Base-by-base conservation (phyloP, 2,329 filamentous ascomycete species). In the Calonectria hongkongensis region DNA sequence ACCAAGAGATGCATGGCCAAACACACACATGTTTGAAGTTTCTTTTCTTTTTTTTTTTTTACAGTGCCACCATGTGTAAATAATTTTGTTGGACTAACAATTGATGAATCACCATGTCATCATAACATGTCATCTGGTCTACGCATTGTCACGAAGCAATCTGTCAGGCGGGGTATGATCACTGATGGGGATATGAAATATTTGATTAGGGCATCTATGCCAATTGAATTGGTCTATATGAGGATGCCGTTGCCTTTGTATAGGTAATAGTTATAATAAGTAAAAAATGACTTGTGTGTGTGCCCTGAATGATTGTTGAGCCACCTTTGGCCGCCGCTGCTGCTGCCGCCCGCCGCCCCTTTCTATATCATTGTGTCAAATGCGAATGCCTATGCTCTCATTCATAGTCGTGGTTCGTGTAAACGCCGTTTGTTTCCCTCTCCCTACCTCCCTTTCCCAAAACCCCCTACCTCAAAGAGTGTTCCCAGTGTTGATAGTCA, bases 1-100 rank as follows among this genome's bases (percentile, higher is more conserved):
- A 54, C 27, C n/a, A 39, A 60, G n/a, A 60, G 39, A 58, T 58
- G 54, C 54, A 60, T 60, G n/a, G 33, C n/a, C 54, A 58, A 58
- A 58, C 18, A 12, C 8, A 12, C 8, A 25, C 15, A 36, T 56
- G 15, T 21, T n/a, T 21, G 54, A 9, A 36, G 10, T 13, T 36
- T 36, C 30, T 36, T 36, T 36, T 36, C 30, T 33, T 36, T 36
- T 36, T 36, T 33, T n/a, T 30, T 21, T 58, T 39, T 56, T 41
- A 58, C 54, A 5, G 54, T 58, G 36, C 21, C 21, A 27, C n/a
- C 4, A 10, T 48, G n/a, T 25, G 13, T 36, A 54, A 54, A 12
- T 33, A 9, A 54, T 21, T 6, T 25, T 25, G 33, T 9, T 25
- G 5, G 54, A 13, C 16, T 41, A 21, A 21, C 8, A 18, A 25